phyloP scores from a whole-genome alignment of 176 grass and related monocot genomes.

The Typha latifolia region DNA sequence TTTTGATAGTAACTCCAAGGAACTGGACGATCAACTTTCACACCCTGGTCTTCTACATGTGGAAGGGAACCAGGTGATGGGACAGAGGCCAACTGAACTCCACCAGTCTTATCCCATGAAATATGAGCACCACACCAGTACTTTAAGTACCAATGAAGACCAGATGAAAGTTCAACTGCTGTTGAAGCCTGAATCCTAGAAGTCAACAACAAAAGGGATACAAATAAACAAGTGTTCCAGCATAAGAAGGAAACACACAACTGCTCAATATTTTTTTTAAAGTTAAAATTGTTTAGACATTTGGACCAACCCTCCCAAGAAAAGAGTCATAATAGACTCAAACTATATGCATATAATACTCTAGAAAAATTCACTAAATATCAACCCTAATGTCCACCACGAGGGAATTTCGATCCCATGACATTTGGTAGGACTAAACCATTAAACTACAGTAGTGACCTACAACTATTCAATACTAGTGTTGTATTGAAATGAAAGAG shows the following conservation, averaged over 20 bases:
- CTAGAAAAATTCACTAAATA: too few species aligned
- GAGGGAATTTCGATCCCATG: too few species aligned
- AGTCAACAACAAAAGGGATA: conserved; percentile 10
- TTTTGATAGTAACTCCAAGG: conserved; percentile 98
- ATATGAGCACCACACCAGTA: conserved; percentile 85
- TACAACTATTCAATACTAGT: too few species aligned
- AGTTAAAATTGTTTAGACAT: too few species aligned
- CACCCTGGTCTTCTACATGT: conserved; percentile 37
- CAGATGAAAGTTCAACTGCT: conserved; percentile 68
- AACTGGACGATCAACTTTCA: conserved; percentile 84
- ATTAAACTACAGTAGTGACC: too few species aligned
- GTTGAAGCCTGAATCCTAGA: conserved; percentile 76
- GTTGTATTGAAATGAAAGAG: too few species aligned
- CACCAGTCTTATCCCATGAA: conserved; percentile 95
- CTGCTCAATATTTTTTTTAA: not conserved
- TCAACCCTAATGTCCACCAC: too few species aligned
- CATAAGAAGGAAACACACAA: not conserved
- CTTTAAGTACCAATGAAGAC: conserved; percentile 94
- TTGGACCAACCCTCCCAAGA: too few species aligned
- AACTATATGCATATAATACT: too few species aligned
- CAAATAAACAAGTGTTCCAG: not conserved
- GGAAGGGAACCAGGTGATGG: conserved; percentile 57
- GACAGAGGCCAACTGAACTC: conserved; percentile 53
- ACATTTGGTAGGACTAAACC: too few species aligned
- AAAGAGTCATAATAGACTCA: too few species aligned